Percentiles rank a stretch among this genome's conserved stretches.
Evolutionary conservation across 1,284 basidiomycete genomes (phyloP).

Genomic region (Ustilago crameri): DNA sequence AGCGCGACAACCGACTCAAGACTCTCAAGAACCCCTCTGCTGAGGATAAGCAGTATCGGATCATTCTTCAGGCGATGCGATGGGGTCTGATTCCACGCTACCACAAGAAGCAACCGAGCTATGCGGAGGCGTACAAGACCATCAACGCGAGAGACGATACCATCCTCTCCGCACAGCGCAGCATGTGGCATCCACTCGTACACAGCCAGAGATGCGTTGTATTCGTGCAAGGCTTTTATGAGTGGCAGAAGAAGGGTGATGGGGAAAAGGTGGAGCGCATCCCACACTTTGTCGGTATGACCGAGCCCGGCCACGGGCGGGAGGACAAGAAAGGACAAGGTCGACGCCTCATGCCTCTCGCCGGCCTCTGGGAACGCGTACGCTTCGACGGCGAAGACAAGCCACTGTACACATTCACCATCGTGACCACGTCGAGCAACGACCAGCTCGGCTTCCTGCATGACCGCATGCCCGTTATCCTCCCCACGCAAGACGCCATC

Average conservation of each 20-base stretch:
- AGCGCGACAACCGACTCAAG: conserved; percentile 27
- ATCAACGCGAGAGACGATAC: conserved; percentile 90
- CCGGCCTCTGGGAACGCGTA: conserved; percentile 85
- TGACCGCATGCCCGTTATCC: conserved; percentile 90
- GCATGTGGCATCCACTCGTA: conserved; percentile 45
- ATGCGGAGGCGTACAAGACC: conserved; percentile 77
- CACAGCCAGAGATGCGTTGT: conserved; percentile 59
- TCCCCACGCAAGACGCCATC: conserved; percentile 76
- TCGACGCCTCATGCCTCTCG: conserved; percentile 81
- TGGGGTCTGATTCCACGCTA: conserved; percentile 92
- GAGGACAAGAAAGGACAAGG: conserved; percentile 77
- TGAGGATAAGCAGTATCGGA: conserved; percentile 15
- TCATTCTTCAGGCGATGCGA: conserved; percentile 71
- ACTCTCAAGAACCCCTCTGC: conserved; percentile 10
- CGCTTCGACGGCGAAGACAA: conserved; percentile 72
- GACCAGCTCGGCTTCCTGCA: conserved; percentile 72
- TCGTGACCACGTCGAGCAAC: conserved; percentile 79
- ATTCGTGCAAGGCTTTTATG: conserved; percentile 65
- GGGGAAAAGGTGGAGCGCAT: conserved; percentile 43
- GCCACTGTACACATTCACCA: conserved; percentile 83
- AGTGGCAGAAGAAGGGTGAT: conserved; percentile 52
- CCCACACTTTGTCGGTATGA: conserved; percentile 87
- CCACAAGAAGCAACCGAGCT: conserved; percentile 76
- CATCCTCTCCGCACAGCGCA: conserved; percentile 71
- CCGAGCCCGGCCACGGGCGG: conserved; percentile 67